Base-by-base conservation (phyloP, 139 green algal species). In the Zygnema cylindricum region DNA sequence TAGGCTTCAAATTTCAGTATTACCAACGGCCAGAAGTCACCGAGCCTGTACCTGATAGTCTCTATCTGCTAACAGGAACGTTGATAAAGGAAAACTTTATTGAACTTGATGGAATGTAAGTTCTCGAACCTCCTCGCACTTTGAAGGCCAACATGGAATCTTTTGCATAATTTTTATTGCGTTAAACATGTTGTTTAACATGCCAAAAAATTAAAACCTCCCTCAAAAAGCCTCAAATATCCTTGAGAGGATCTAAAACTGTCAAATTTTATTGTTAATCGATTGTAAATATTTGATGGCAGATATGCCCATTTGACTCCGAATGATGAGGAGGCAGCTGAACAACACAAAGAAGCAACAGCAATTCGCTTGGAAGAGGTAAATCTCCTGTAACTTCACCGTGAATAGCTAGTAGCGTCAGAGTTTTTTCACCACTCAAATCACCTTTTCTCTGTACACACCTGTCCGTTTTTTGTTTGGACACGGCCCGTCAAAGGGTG, bases 1-100 rank as follows among this genome's bases (percentile, higher is more conserved):
- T 95, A 69, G 93, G 94, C 21, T 95, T 95, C 92, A 95, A 96
- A 91, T 93, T 96, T 54, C 85, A 94, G 81, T 84, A 88, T 63
- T 93, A 94, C 84, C 86, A 94, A n/a, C 42, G 86, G 35, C 43
- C 35, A 3, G 32, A 83, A 0, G 89, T 88, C 40, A 63, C 43
- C 35, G 81, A 33, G 43, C 69, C 36, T 1, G 69, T 21, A n/a
- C 76, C 55, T 33, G 86, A 73, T 30, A 77, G 71, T n/a, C 89
- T 95, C 32, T 91, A 91, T n/a, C 57, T 89, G 36, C 76, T 94
- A 32, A 89, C 94, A 0, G 92, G 89, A 0, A 55, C 22, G 1
- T 81, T 95, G 11, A 32, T 95, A 21, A 55, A 91, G 36, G 88
- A 39, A 7, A 91, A 89, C 0, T 55, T 92, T 38, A 90, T 95